phyloP scores from a whole-genome alignment of 345 rosid species.

The Hibiscus trionum region DNA sequence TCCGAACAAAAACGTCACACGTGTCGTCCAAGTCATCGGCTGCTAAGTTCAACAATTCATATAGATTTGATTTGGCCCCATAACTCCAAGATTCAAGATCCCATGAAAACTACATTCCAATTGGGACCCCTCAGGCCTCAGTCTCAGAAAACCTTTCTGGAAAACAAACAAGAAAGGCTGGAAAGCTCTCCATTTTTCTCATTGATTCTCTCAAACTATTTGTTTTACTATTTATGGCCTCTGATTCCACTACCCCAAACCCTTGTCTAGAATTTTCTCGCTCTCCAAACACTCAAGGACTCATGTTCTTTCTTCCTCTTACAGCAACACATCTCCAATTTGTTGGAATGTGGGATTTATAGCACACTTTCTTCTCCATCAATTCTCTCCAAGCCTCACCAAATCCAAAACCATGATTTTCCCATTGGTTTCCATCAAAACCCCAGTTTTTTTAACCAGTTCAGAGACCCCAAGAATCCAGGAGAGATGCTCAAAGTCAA shows the following conservation, averaged over 20 bases:
- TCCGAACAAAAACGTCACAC: background rate
- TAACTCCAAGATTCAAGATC: background rate
- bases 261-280: slow-evolving; percentile 10
- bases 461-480: slow-evolving; percentile 12
- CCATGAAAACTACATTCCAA: background rate
- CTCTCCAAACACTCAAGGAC: background rate
- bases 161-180: background rate
- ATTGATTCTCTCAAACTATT: background rate
- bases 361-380: background rate
- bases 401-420: slow-evolving; percentile 9
- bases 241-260: background rate
- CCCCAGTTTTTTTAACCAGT: background rate
- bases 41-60: background rate
- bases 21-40: background rate
- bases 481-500: slow-evolving; percentile 6
- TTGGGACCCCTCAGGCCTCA: background rate
- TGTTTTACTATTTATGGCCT: background rate
- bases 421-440: background rate
- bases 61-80: background rate
- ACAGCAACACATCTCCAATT: background rate
- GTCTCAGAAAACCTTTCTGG: background rate
- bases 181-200: background rate
- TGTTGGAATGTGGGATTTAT: slow-evolving; percentile 1
- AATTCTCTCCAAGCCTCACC: too few relatives aligned
- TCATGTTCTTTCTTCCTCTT: background rate